Conservation (phyloP, 1,139 yeast species). For the Kurtzmaniella natalensis region DNA sequence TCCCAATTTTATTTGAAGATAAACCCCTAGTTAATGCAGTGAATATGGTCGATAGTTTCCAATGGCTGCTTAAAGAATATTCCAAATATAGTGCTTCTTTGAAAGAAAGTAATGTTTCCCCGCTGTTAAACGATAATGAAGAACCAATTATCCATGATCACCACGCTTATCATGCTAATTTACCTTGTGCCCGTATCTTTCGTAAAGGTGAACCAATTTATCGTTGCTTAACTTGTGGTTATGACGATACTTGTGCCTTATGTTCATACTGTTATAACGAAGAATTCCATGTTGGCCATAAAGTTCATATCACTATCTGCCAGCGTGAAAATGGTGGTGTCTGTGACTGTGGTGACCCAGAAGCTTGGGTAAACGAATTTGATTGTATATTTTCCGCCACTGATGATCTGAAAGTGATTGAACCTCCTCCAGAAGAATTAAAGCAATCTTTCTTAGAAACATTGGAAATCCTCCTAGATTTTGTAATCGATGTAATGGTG, state of each 20-base stretch:
- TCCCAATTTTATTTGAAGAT: conserved; percentile 34
- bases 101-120: conserved; percentile 10
- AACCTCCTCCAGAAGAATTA: conserved; percentile 32
- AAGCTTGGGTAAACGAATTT: conserved; percentile 46
- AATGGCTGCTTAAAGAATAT: conserved; percentile 33
- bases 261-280: conserved; percentile 76
- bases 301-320: conserved; percentile 67
- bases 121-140: conserved; percentile 1
- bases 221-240: conserved; percentile 78
- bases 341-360: conserved; percentile 64
- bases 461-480: conserved; percentile 61
- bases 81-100: conserved; percentile 15
- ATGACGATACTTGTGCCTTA: conserved; percentile 82
- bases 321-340: conserved; percentile 86
- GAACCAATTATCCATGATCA: conserved; percentile 19
- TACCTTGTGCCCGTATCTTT: conserved; percentile 77
- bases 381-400: conserved; percentile 30
- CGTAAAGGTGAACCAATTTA: conserved; percentile 84
- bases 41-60: conserved; percentile 16
- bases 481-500: conserved; percentile 66
- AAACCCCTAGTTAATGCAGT: conserved; percentile 7
- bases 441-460: conserved; percentile 35
- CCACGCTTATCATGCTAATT: conserved; percentile 54
- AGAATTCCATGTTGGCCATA: conserved; percentile 70
- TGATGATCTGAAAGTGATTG: conserved; percentile 10